A percentile compares a stretch with the other conserved stretches of the same genome.
Conservation (phyloP, 2,329 filamentous ascomycete genomes). For the Xylaria sp. region DNA sequence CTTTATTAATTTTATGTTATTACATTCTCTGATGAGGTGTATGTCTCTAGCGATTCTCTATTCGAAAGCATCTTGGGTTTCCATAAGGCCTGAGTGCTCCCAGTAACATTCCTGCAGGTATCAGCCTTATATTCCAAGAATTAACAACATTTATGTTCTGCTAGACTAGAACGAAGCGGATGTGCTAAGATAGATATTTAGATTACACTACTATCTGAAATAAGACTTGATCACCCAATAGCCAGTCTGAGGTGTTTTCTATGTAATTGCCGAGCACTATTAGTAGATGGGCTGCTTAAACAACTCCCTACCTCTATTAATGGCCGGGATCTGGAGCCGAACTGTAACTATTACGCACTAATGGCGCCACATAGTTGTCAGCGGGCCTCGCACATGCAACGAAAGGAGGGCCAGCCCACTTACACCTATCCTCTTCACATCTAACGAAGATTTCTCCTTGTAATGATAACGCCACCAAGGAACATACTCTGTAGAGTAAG, state of each 20-base stretch:
- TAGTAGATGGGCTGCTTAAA: neutral
- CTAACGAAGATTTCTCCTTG: too few species aligned
- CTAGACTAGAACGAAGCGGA: too few species aligned
- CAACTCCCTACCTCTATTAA: neutral
- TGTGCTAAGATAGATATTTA: too few species aligned
- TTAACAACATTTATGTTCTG: too few species aligned
- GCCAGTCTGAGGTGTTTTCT: too few species aligned
- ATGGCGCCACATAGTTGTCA: neutral
- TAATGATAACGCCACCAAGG: too few species aligned
- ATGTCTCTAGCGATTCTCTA: neutral
- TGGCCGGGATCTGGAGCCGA: neutral
- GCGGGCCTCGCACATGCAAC: neutral
- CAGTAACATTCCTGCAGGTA: neutral
- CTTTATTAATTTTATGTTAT: neutral
- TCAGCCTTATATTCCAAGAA: too few species aligned
- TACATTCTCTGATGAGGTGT: neutral
- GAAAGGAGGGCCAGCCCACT: neutral
- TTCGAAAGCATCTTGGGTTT: neutral
- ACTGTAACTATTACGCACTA: neutral
- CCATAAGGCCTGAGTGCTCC: neutral
- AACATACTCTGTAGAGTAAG: too few species aligned
- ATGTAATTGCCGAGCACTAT: too few species aligned
- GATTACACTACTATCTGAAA: too few species aligned
- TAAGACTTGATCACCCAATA: too few species aligned
- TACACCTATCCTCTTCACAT: too few species aligned